Conservation (phyloP, 2,329 filamentous ascomycete species). For the Zymoseptoria passerinii region DNA sequence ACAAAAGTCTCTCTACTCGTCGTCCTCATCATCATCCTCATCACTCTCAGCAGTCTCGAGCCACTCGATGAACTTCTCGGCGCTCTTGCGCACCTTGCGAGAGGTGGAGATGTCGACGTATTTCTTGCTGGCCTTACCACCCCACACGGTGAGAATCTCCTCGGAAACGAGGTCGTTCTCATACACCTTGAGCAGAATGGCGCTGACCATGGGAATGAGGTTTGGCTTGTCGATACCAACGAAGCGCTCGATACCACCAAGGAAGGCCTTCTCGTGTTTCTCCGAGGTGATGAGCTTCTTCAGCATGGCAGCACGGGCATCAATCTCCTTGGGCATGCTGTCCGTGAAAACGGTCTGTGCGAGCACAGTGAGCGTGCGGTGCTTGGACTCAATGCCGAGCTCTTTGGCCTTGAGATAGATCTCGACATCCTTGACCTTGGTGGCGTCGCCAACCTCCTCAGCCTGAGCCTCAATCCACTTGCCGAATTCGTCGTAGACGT, state of each 20-base stretch:
- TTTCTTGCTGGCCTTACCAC: slow-evolving; percentile 93
- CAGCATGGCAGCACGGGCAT: slow-evolving; percentile 73
- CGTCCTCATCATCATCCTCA: slow-evolving; percentile 22
- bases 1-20: slow-evolving; percentile 3
- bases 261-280: slow-evolving; percentile 87
- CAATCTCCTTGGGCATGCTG: slow-evolving; percentile 79
- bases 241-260: slow-evolving; percentile 91
- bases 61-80: slow-evolving; percentile 90
- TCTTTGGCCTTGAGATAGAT: slow-evolving; percentile 97
- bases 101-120: slow-evolving; percentile 84
- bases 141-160: slow-evolving; percentile 85
- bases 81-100: slow-evolving; percentile 92
- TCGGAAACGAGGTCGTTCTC: slow-evolving; percentile 82
- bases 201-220: slow-evolving; percentile 67
- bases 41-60: slow-evolving; percentile 48
- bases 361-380: slow-evolving; percentile 84
- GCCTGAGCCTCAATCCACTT: slow-evolving; percentile 80
- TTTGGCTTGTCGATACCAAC: slow-evolving; percentile 75
- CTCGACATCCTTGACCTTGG: slow-evolving; percentile 76
- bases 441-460: slow-evolving; percentile 60
- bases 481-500: slow-evolving; percentile 83
- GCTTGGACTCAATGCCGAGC: slow-evolving; percentile 86
- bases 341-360: slow-evolving; percentile 91
- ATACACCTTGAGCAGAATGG: slow-evolving; percentile 84
- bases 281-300: slow-evolving; percentile 84